Conservation (phyloP, 2,329 filamentous ascomycete genomes). For the Ascocoryne sarcoides region DNA sequence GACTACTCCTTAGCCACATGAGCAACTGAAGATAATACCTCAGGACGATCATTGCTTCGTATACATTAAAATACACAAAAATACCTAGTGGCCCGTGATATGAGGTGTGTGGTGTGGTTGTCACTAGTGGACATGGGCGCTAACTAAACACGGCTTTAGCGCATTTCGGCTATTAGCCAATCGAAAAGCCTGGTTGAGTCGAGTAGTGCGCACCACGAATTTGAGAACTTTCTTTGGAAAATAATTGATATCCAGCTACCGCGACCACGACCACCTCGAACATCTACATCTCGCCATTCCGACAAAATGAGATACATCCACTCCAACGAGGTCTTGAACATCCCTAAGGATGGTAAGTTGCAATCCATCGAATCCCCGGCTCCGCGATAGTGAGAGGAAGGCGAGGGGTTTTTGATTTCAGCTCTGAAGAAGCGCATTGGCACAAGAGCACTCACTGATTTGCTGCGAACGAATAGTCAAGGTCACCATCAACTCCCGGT, state of each 20-base stretch:
- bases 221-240: background rate
- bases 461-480: constrained; percentile 61
- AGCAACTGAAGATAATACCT: too few species aligned
- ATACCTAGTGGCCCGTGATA: too few species aligned
- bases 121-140: too few species aligned
- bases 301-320: constrained; percentile 99
- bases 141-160: too few species aligned
- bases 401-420: constrained; percentile 1
- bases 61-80: too few species aligned
- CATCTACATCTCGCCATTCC: constrained; percentile 16
- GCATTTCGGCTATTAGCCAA: too few species aligned
- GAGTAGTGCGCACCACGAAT: background rate
- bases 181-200: too few species aligned
- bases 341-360: constrained; percentile 94
- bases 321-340: constrained; percentile 88
- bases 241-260: background rate
- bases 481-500: constrained; percentile 92
- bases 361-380: too few species aligned
- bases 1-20: too few species aligned
- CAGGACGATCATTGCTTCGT: too few species aligned
- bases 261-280: constrained; percentile 7
- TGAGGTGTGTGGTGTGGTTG: too few species aligned
- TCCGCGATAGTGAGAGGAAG: background rate
- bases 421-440: constrained; percentile 4
- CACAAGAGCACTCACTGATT: constrained; percentile 29